These are phyloP conservation scores for Spathaspora boniae DNA, from an alignment of 805 yeast genomes.

Conservation along the genomic window DNA sequence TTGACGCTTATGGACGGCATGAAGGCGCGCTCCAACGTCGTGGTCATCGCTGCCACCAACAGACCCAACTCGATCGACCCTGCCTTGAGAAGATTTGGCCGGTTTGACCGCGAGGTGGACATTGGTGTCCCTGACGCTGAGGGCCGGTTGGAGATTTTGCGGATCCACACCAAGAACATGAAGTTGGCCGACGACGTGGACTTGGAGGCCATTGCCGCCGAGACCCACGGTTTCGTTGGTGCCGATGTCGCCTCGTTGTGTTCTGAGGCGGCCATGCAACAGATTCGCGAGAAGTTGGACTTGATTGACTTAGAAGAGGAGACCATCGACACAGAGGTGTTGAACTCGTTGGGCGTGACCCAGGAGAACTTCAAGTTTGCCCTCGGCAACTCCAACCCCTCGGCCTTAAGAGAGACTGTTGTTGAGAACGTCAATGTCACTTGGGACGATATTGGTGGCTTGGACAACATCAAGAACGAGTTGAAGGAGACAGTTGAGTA, in stretches of 20 bases:
- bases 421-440: slow-evolving; percentile 98
- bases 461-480: slow-evolving; percentile 93
- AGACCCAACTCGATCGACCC: slow-evolving; percentile 86
- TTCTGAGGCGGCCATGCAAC: slow-evolving; percentile 99
- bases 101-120: slow-evolving; percentile 84
- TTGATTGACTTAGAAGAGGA: slow-evolving; percentile 93
- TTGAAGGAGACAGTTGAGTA: slow-evolving; percentile 98
- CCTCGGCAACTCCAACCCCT: slow-evolving; percentile 95
- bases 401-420: slow-evolving; percentile 98
- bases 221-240: slow-evolving; percentile 99
- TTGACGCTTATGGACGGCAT: slow-evolving; percentile 99
- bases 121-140: slow-evolving; percentile 96
- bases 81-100: slow-evolving; percentile 80
- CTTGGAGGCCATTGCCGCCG: slow-evolving; percentile 91
- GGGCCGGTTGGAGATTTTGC: slow-evolving; percentile 93
- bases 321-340: slow-evolving; percentile 94
- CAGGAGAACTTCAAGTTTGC: slow-evolving; percentile 99
- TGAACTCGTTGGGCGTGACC: slow-evolving; percentile 94
- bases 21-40: slow-evolving; percentile 98
- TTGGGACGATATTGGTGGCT: slow-evolving; percentile 99
- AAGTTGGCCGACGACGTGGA: slow-evolving; percentile 93
- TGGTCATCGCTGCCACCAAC: slow-evolving; percentile 96
- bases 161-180: slow-evolving; percentile 99
- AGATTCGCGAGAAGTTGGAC: slow-evolving; percentile 99
- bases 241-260: slow-evolving; percentile 97